A percentile compares a stretch with the other conserved stretches of the same genome.
phyloP scores from a whole-genome alignment of 2,329 filamentous ascomycete genomes.

The Colletotrichum karsti region DNA sequence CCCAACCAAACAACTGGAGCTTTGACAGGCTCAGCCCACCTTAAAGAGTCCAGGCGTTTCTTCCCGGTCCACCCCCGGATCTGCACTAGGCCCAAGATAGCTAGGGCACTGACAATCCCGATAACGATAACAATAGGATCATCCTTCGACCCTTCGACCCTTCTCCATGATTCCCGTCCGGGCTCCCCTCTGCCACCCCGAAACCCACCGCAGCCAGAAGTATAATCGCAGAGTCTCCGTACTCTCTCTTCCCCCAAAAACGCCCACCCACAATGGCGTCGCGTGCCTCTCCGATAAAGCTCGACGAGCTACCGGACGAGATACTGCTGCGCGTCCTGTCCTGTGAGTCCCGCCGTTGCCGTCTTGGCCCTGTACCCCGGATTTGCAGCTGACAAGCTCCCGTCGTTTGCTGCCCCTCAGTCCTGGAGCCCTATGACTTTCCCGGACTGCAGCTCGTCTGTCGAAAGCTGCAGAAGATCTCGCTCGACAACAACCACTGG shows the following conservation, averaged over 20 bases:
- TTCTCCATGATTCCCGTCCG: conserved; percentile 16
- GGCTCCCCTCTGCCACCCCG: conserved; percentile 23
- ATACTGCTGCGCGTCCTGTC: conserved; percentile 59
- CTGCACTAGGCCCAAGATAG: conserved; percentile 15
- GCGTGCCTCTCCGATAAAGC: conserved; percentile 25
- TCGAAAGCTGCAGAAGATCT: conserved; percentile 69
- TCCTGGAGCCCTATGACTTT: conserved; percentile 71
- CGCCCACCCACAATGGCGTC: conserved; percentile 31
- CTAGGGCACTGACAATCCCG: conserved; percentile 1
- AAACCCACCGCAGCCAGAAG: conserved; percentile 1
- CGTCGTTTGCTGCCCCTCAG: conserved; percentile 46
- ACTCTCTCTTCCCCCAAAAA: not conserved
- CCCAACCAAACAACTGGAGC: conserved; percentile 16
- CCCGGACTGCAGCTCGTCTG: conserved; percentile 76
- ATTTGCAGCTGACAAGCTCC: conserved; percentile 20
- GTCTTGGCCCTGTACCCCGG: conserved; percentile 3
- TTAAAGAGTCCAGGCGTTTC: conserved; percentile 24
- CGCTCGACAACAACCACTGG: conserved; percentile 82
- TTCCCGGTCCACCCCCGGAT: conserved; percentile 27
- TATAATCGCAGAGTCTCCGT: not conserved
- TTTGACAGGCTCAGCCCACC: conserved; percentile 18
- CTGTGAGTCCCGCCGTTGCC: conserved; percentile 20
- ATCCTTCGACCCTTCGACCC: conserved; percentile 23
- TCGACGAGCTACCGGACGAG: conserved; percentile 70
- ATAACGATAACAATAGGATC: conserved; percentile 28